A percentile compares a stretch with the other conserved stretches of the same genome.
Conservation (phyloP, 2,329 filamentous ascomycete species). For the Fusarium sp. region DNA sequence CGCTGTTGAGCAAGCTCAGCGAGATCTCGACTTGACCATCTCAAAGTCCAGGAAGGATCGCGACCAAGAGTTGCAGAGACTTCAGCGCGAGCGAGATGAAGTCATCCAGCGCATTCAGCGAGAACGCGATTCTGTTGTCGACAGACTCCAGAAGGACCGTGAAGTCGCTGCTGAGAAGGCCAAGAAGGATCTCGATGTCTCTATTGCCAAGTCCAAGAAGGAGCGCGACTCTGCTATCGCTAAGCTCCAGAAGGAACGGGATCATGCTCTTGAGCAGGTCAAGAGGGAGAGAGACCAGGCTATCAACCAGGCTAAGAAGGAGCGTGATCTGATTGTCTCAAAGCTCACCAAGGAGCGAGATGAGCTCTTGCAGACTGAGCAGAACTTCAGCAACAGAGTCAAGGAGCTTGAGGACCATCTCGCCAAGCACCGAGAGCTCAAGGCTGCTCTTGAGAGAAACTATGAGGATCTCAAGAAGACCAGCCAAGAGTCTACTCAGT, state of each 20-base stretch:
- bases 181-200: slow-evolving; percentile 34
- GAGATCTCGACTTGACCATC: slow-evolving; percentile 28
- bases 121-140: slow-evolving; percentile 29
- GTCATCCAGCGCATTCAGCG: slow-evolving; percentile 28
- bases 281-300: slow-evolving; percentile 33
- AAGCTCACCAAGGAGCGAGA: slow-evolving; percentile 39
- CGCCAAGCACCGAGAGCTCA: slow-evolving; percentile 36
- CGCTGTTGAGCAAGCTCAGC: slow-evolving; percentile 24
- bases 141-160: slow-evolving; percentile 32
- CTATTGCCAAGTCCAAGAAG: slow-evolving; percentile 32
- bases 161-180: slow-evolving; percentile 23
- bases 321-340: slow-evolving; percentile 28
- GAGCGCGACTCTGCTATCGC: slow-evolving; percentile 35
- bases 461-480: slow-evolving; percentile 42
- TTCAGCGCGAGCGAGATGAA: slow-evolving; percentile 33
- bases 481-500: slow-evolving; percentile 10
- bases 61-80: slow-evolving; percentile 20
- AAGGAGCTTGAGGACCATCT: slow-evolving; percentile 42
- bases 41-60: slow-evolving; percentile 31
- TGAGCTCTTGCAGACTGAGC: slow-evolving; percentile 33
- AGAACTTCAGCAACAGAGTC: slow-evolving; percentile 32
- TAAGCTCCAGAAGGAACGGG: slow-evolving; percentile 35
- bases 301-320: slow-evolving; percentile 31
- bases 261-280: slow-evolving; percentile 28
- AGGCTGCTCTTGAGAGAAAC: slow-evolving; percentile 37